A percentile compares a stretch with the other conserved stretches of the same genome.
These are phyloP conservation scores for Calonectria ilicicola DNA, from an alignment of 2,329 filamentous ascomycete genomes.

Conservation along the genomic window DNA sequence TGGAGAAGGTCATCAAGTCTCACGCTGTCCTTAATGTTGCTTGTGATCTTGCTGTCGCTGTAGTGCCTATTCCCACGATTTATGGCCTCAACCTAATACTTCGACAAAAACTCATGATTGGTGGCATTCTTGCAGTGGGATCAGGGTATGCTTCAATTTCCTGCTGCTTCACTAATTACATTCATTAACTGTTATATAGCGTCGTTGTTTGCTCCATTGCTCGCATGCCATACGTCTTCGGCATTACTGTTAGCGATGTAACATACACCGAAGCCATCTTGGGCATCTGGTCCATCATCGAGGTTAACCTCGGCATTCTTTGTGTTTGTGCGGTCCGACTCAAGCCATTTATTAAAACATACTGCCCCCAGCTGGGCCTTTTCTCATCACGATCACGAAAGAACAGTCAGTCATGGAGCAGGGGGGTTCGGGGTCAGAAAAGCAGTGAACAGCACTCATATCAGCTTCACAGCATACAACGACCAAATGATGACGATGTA, in stretches of 20 bases:
- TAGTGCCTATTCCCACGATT: neutral
- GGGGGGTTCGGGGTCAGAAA: neutral
- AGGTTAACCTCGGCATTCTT: constrained; percentile 53
- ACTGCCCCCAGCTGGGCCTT: neutral
- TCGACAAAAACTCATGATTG: neutral
- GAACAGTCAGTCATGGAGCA: neutral
- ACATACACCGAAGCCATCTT: constrained; percentile 43
- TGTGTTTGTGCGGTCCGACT: constrained; percentile 50
- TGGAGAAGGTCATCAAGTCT: neutral
- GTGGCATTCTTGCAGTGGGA: neutral
- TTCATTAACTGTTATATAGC: neutral
- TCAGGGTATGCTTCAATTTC: neutral
- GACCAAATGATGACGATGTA: neutral
- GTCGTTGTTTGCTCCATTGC: constrained; percentile 2
- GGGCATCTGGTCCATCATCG: constrained; percentile 51
- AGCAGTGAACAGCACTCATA: constrained; percentile 1
- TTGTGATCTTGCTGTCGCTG: neutral
- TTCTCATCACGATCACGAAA: neutral
- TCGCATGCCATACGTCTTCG: neutral
- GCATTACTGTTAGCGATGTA: constrained; percentile 42
- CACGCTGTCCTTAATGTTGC: neutral
- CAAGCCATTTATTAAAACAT: constrained; percentile 31
- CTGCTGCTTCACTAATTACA: neutral
- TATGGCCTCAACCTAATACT: neutral
- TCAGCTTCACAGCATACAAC: constrained; percentile 7